These are phyloP conservation scores for Phaseolus lunatus DNA, from an alignment of 306 rosid species.

Conservation along the genomic window DNA sequence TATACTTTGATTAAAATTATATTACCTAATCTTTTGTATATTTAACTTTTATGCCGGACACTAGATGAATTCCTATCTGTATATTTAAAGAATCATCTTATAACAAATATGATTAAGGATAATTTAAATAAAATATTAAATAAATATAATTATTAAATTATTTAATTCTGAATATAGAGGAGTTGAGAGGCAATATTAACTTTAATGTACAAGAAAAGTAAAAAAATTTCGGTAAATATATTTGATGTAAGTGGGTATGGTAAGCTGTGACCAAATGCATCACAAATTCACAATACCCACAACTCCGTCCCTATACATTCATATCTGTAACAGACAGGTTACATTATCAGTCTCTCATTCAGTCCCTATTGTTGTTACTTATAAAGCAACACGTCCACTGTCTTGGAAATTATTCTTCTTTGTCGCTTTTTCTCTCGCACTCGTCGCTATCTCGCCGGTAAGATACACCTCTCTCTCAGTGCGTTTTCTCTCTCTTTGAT, in stretches of 20 bases:
- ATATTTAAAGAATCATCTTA: too few relatives aligned
- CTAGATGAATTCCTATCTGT: too few relatives aligned
- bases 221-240: too few relatives aligned
- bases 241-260: not conserved
- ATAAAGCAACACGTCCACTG: not conserved
- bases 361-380: not conserved
- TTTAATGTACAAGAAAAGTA: too few relatives aligned
- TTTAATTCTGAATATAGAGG: too few relatives aligned
- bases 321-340: slow-evolving; percentile 24
- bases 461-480: not conserved
- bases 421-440: not conserved
- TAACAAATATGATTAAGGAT: too few relatives aligned
- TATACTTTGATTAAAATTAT: too few relatives aligned
- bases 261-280: not conserved
- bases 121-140: too few relatives aligned
- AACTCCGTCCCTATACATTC: slow-evolving; percentile 34
- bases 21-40: too few relatives aligned
- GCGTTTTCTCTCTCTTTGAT: not conserved
- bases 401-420: not conserved
- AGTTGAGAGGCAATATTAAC: too few relatives aligned
- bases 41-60: too few relatives aligned
- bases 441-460: slow-evolving; percentile 16
- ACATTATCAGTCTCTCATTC: not conserved
- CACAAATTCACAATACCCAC: slow-evolving; percentile 5
- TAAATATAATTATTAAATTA: too few relatives aligned